Evolutionary conservation across 116 monocot species (phyloP).

Genomic region (Dioscorea cayenensis): DNA sequence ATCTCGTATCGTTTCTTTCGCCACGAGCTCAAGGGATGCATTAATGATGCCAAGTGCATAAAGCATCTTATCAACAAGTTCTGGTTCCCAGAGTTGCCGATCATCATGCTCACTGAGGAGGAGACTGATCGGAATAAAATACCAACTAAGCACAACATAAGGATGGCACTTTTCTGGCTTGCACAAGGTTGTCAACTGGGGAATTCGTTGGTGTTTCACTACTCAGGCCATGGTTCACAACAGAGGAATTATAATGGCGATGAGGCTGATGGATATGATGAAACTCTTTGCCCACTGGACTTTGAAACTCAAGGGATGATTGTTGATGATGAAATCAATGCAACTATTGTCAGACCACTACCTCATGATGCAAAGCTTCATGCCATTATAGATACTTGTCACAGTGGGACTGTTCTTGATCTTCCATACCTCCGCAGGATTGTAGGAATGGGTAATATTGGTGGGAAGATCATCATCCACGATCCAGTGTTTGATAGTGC

Average conservation of each 20-base stretch:
- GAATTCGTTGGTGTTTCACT: slow-evolving; percentile 84
- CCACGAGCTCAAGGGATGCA: slow-evolving; percentile 74
- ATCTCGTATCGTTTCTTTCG: slow-evolving; percentile 52
- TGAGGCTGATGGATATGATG: slow-evolving; percentile 84
- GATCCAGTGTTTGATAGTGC: no score
- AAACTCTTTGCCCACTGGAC: no score
- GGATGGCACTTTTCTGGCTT: slow-evolving; percentile 89
- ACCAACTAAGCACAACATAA: slow-evolving; percentile 79
- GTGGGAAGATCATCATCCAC: no score
- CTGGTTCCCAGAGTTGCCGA: slow-evolving; percentile 56
- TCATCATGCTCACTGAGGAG: slow-evolving; percentile 76
- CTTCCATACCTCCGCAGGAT: no score
- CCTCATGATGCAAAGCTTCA: no score
- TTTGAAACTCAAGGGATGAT: no score
- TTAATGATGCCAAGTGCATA: slow-evolving; percentile 90
- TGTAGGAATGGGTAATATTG: no score
- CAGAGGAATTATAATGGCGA: slow-evolving; percentile 71
- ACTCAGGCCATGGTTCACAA: slow-evolving; percentile 90
- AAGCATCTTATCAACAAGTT: slow-evolving; percentile 54
- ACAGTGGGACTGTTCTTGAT: no score
- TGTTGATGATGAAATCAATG: no score
- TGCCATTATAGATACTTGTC: no score
- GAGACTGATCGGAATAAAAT: slow-evolving; percentile 76
- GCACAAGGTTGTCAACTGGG: slow-evolving; percentile 84
- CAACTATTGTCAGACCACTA: no score